These are phyloP conservation scores for Penicillium flavigenum DNA, from an alignment of 495 filamentous ascomycete genomes.

Conservation along the genomic window DNA sequence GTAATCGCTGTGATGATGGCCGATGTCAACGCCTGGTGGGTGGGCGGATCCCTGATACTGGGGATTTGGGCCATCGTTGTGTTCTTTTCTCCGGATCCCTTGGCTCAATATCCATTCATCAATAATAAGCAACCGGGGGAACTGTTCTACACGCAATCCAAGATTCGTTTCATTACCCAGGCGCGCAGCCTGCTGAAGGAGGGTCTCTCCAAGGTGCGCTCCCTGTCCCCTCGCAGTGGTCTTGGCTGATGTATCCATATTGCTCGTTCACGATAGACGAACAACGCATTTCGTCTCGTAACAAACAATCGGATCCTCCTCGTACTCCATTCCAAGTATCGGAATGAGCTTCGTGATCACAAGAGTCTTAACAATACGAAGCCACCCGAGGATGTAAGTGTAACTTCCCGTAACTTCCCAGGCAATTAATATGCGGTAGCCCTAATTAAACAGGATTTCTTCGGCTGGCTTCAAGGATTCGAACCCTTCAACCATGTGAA, in stretches of 20 bases:
- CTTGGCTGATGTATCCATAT: constrained; percentile 3
- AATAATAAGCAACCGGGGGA: neutral
- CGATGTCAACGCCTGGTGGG: constrained; percentile 2
- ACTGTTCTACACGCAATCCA: constrained; percentile 2
- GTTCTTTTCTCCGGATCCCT: constrained; percentile 3
- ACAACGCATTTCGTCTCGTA: neutral
- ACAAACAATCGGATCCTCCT: constrained; percentile 1
- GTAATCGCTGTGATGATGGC: constrained; percentile 2
- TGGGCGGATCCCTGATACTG: constrained; percentile 1
- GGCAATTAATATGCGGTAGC: constrained; percentile 2
- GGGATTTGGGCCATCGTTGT: constrained; percentile 1
- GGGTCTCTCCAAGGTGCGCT: constrained; percentile 3
- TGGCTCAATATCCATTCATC: constrained; percentile 3
- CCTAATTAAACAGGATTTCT: constrained; percentile 2
- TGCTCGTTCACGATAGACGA: constrained; percentile 1
- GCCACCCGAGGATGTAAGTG: constrained; percentile 1
- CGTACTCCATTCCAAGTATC: constrained; percentile 4
- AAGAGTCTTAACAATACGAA: constrained; percentile 2
- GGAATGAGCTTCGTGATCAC: constrained; percentile 3
- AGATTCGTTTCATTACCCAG: constrained; percentile 3
- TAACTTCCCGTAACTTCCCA: constrained; percentile 4
- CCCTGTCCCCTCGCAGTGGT: neutral
- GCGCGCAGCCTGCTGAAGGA: constrained; percentile 1
- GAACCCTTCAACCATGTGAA: constrained; percentile 3
- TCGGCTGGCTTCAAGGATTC: constrained; percentile 3